Evolutionary conservation across 768 basidiomycete species (phyloP).

Genomic region (Lepiota venenata): DNA sequence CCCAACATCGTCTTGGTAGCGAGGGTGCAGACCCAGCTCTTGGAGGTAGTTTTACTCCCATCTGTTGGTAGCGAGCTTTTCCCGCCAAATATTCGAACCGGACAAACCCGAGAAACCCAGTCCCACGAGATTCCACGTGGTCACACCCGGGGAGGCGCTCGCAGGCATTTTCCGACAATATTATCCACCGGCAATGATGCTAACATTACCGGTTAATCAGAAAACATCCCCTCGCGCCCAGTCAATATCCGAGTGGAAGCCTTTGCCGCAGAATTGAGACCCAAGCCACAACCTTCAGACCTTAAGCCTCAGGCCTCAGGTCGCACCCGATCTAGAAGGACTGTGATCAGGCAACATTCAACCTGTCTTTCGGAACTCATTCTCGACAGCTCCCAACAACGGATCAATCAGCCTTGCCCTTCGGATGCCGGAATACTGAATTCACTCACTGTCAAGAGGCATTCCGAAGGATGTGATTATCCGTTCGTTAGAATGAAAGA

Average conservation of each 20-base stretch:
- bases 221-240: neutral
- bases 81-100: neutral
- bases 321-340: too few species aligned
- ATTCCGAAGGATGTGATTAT: neutral
- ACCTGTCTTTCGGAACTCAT: neutral
- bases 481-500: too few species aligned
- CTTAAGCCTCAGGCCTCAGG: too few species aligned
- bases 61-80: neutral
- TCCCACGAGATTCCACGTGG: too few species aligned
- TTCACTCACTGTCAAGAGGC: neutral
- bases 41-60: neutral
- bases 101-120: neutral
- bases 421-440: neutral
- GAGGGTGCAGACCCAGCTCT: neutral
- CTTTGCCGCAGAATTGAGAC: neutral
- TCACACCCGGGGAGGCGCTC: too few species aligned
- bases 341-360: neutral
- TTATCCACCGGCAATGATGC: neutral
- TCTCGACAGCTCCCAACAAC: neutral
- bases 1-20: neutral
- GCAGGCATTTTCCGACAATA: too few species aligned
- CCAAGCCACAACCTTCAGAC: too few species aligned
- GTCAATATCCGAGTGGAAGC: neutral
- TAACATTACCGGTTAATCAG: neutral
- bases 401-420: slow-evolving; percentile 4